Percentiles rank a stretch among this genome's conserved stretches.
phyloP scores from a whole-genome alignment of 495 filamentous ascomycete species.

The Xylaria flabelliformis region DNA sequence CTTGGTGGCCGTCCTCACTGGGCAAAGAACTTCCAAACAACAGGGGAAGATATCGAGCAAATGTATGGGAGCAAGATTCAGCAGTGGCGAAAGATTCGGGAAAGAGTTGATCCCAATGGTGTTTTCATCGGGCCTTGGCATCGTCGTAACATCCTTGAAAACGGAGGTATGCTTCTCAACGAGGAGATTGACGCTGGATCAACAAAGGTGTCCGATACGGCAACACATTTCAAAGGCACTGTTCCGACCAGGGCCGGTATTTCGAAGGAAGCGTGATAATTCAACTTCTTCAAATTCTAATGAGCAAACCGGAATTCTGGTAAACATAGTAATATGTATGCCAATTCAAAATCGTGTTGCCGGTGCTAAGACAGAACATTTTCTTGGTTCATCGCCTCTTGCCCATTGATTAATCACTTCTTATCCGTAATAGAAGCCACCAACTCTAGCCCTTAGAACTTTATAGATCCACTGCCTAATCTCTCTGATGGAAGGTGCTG shows the following conservation, averaged over 20 bases:
- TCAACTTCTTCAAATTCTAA: not conserved
- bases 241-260: not conserved
- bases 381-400: not conserved
- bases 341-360: not conserved
- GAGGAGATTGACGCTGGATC: constrained; percentile 48
- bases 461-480: not conserved
- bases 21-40: constrained; percentile 89
- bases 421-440: not conserved
- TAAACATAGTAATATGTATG: not conserved
- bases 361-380: not conserved
- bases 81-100: constrained; percentile 70
- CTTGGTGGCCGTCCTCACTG: constrained; percentile 91
- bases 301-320: not conserved
- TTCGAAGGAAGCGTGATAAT: constrained; percentile 4
- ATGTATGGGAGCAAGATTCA: constrained; percentile 63
- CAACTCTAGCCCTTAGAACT: not conserved
- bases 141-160: constrained; percentile 67
- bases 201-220: constrained; percentile 35
- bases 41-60: constrained; percentile 59
- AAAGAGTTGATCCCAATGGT: constrained; percentile 82
- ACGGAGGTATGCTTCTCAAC: constrained; percentile 39
- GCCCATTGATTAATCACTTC: not conserved
- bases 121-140: constrained; percentile 96
- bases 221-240: constrained; percentile 39
- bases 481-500: not conserved